These are phyloP conservation scores for Phytophthora aleatoria DNA, from an alignment of 352 stramenopile genomes.

Conservation along the genomic window DNA sequence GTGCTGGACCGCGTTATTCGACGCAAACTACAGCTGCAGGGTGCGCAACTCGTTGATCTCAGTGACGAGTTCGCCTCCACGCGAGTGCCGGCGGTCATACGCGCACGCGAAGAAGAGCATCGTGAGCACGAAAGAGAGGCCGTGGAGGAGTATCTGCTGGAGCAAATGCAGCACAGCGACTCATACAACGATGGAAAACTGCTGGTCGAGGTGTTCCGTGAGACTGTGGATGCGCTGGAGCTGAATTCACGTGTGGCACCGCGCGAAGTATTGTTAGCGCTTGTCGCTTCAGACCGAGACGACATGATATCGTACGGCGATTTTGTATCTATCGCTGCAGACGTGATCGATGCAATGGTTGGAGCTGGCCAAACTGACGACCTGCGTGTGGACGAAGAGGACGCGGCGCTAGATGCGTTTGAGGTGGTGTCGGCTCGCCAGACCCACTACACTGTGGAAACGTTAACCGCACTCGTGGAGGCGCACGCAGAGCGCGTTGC, in stretches of 20 bases:
- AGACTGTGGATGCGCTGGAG: constrained; percentile 46
- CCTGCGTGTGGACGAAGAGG: constrained; percentile 2
- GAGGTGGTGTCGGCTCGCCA: constrained; percentile 39
- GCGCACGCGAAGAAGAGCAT: constrained; percentile 38
- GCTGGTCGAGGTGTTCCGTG: constrained; percentile 45
- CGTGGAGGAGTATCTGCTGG: constrained; percentile 62
- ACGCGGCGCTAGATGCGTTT: constrained; percentile 36
- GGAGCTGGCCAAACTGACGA: constrained; percentile 1
- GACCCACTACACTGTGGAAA: constrained; percentile 48
- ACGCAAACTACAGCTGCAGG: constrained; percentile 57
- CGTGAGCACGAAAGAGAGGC: constrained; percentile 46
- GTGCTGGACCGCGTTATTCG: constrained; percentile 61
- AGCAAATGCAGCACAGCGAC: constrained; percentile 64
- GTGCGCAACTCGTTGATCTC: constrained; percentile 47
- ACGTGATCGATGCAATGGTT: constrained; percentile 57
- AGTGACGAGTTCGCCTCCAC: constrained; percentile 72
- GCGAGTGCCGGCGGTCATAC: constrained; percentile 49
- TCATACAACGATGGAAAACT: constrained; percentile 71
- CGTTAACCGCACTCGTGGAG: constrained; percentile 45
- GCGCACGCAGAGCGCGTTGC: constrained; percentile 28
- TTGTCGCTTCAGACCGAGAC: constrained; percentile 56
- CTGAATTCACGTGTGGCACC: constrained; percentile 30
- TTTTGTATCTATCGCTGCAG: constrained; percentile 50
- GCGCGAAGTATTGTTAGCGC: constrained; percentile 58
- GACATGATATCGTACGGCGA: constrained; percentile 63